Conservation (phyloP, 176 grass and related monocot species). For the Oryza punctata region DNA sequence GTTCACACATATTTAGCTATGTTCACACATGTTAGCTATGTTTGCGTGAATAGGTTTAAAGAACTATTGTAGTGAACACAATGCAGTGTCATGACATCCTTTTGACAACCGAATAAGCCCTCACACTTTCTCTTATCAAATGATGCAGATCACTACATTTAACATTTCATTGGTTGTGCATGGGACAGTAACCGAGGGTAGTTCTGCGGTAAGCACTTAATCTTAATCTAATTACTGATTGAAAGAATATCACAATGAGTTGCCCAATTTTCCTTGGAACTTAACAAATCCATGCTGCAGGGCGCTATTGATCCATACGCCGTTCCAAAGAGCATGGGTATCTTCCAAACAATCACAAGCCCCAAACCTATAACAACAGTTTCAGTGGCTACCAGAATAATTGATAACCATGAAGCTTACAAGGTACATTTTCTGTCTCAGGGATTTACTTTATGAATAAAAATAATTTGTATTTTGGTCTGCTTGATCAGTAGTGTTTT, state of each 20-base stretch:
- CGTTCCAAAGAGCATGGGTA: constrained; percentile 78
- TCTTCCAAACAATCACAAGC: constrained; percentile 75
- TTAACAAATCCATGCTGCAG: constrained; percentile 35
- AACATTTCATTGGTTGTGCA: constrained; percentile 89
- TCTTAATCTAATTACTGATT: constrained; percentile 28
- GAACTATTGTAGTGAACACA: background rate
- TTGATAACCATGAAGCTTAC: constrained; percentile 82
- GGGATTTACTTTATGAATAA: background rate
- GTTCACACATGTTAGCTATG: background rate
- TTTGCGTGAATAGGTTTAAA: background rate
- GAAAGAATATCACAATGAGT: constrained; percentile 19
- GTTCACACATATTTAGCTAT: constrained; percentile 5
- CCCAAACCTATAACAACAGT: constrained; percentile 70
- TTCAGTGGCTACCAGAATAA: constrained; percentile 73
- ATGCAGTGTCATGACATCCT: background rate
- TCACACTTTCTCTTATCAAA: constrained; percentile 24
- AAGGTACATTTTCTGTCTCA: constrained; percentile 45
- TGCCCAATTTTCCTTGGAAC: constrained; percentile 31
- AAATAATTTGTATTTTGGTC: background rate
- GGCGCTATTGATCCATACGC: constrained; percentile 63
- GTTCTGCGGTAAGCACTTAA: constrained; percentile 51
- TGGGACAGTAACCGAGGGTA: constrained; percentile 69
- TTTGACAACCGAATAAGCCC: background rate
- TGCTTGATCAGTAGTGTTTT: constrained; percentile 13
- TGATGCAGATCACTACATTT: constrained; percentile 67